Base-by-base conservation (phyloP, 2,329 filamentous ascomycete genomes). In the Penicillium verrucosum region DNA sequence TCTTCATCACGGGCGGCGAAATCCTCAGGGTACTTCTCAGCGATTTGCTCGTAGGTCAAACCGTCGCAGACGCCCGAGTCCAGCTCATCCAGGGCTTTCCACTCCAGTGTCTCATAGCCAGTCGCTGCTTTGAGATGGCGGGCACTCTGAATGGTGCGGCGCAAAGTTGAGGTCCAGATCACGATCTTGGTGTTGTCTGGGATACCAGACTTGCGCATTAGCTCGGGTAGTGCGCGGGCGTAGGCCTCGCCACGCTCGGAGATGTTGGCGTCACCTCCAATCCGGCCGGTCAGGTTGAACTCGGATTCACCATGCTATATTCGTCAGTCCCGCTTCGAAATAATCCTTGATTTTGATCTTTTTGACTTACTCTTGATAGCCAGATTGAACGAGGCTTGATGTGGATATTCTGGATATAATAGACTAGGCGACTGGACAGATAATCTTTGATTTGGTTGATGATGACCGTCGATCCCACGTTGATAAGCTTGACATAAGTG, bases 371-470 rank as follows among this genome's bases (percentile, higher is more conserved):
- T 62, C 94, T 83, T 64, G 94, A 97, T 50, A 99, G 79, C 94
- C 94, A 99, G 64, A 99, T 96, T 4, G 92, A 96, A 55, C 94
- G 86, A 18, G 93, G 93, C 62, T 93, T 93, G 74, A 99, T 99
- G 77, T 99, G 94, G 38, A 99, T 82, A 73, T 97, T 99, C 87
- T 97, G 97, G 57, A 97, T 85, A 73, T 97, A 99, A 77, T 99
- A 99, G 44, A 99, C 93, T 43, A 99, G 88, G 56, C 94, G 88
- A 73, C 91, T 96, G 73, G 97, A 94, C 29, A 99, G 82, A 71
- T 99, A 99, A 75, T 99, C 94, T 71, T 92, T 88, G 69, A 99
- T 96, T 71, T 89, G 88, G 78, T 97, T 99, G 83, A 99, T 97
- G 70, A 97, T 94, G 71, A 97, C 92, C 70, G 96, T 91, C 65